Conservation (phyloP, 2,329 filamentous ascomycete genomes). For the Monosporascus sp. region DNA sequence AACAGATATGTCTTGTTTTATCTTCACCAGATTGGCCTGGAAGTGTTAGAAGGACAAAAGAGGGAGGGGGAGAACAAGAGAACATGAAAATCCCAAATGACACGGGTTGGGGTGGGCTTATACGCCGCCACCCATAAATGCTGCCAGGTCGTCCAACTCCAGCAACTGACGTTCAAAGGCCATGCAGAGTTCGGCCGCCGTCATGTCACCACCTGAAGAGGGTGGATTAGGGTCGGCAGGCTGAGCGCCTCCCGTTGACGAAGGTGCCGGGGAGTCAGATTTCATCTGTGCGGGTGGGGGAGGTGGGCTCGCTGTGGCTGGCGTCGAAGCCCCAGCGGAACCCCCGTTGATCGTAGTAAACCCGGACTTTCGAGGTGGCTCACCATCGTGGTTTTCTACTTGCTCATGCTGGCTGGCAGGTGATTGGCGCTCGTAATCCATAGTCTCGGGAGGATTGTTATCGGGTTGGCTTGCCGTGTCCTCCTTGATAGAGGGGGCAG, state of each 20-base stretch:
- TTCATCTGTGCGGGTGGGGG: constrained; percentile 32
- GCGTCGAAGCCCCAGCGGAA: constrained; percentile 43
- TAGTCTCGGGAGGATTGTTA: constrained; percentile 44
- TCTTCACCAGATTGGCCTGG: too few relatives aligned
- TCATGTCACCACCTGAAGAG: constrained; percentile 44
- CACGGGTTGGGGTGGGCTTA: constrained; percentile 19
- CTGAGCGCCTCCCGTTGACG: constrained; percentile 18
- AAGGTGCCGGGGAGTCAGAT: constrained; percentile 28
- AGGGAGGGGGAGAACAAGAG: too few relatives aligned
- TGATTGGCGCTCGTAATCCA: constrained; percentile 51
- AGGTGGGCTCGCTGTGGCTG: constrained; percentile 42
- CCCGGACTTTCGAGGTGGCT: constrained; percentile 50
- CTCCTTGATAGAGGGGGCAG: constrained; percentile 44
- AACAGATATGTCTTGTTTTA: too few relatives aligned
- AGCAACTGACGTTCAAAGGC: constrained; percentile 57
- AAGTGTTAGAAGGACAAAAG: too few relatives aligned
- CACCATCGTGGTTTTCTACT: constrained; percentile 42
- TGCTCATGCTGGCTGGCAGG: constrained; percentile 29
- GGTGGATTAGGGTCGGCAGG: constrained; percentile 17
- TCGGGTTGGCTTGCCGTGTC: constrained; percentile 51
- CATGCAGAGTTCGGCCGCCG: constrained; percentile 50
- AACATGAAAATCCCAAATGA: too few relatives aligned
- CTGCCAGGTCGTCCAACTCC: constrained; percentile 56
- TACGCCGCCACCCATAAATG: constrained; percentile 59
- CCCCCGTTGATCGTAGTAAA: constrained; percentile 56